These are phyloP conservation scores for Guyanaporus albipodus DNA, from an alignment of 768 basidiomycete genomes.

Conservation along the genomic window DNA sequence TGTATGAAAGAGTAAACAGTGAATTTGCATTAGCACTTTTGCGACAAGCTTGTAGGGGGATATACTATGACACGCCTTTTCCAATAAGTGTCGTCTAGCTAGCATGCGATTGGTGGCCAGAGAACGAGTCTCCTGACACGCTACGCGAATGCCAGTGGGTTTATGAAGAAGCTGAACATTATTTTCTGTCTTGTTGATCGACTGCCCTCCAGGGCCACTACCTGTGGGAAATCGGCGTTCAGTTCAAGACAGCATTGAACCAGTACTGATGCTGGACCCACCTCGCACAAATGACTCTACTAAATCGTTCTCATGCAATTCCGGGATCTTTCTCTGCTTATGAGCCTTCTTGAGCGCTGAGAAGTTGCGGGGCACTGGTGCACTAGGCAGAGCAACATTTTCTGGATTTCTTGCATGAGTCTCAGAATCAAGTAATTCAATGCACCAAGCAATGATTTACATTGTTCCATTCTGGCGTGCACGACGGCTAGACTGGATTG, in stretches of 20 bases:
- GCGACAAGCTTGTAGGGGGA: slow-evolving; percentile 9
- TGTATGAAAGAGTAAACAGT: slow-evolving; percentile 1
- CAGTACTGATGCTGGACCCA: slow-evolving; percentile 30
- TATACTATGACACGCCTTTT: slow-evolving; percentile 59
- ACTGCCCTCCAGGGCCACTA: slow-evolving; percentile 94
- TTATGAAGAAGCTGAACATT: slow-evolving; percentile 88
- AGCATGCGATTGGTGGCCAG: slow-evolving; percentile 72
- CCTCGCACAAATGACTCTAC: slow-evolving; percentile 87
- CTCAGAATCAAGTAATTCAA: slow-evolving; percentile 29
- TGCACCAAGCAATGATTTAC: slow-evolving; percentile 24
- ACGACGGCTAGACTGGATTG: slow-evolving; percentile 45
- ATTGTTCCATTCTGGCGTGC: slow-evolving; percentile 36
- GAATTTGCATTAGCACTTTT: slow-evolving; percentile 17
- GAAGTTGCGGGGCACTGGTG: slow-evolving; percentile 43
- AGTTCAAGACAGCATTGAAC: neutral
- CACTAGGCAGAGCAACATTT: slow-evolving; percentile 31
- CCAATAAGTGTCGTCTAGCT: slow-evolving; percentile 67
- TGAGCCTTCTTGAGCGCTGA: slow-evolving; percentile 71
- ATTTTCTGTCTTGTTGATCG: slow-evolving; percentile 91
- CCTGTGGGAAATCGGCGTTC: slow-evolving; percentile 42
- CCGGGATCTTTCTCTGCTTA: slow-evolving; percentile 57
- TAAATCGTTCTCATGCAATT: slow-evolving; percentile 74
- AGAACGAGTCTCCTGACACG: slow-evolving; percentile 87
- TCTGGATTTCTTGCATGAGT: slow-evolving; percentile 27
- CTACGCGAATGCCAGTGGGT: slow-evolving; percentile 82